A percentile compares a stretch with the other conserved stretches of the same genome.
These are phyloP conservation scores for Thraustochytrium striatum DNA, from an alignment of 352 stramenopile species.

Conservation along the genomic window DNA sequence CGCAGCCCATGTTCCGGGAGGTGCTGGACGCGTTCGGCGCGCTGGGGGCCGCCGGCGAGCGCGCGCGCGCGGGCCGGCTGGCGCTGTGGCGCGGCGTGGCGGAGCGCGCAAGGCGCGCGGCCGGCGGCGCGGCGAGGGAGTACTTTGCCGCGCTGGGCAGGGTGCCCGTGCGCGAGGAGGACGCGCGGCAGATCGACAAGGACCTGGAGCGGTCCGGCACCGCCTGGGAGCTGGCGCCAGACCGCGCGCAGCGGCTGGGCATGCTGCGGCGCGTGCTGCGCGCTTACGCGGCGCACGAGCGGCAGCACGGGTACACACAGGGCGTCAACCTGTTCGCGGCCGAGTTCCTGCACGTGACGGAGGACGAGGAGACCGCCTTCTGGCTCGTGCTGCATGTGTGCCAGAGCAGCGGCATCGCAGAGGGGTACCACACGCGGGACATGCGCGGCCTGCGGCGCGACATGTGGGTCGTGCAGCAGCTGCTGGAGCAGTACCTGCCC, in stretches of 20 bases:
- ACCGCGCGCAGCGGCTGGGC: background rate
- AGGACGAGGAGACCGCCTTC: constrained; percentile 6
- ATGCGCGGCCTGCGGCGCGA: constrained; percentile 26
- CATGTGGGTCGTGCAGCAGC: constrained; percentile 38
- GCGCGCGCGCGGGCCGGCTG: background rate
- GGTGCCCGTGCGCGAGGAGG: constrained; percentile 2
- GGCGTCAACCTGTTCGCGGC: constrained; percentile 41
- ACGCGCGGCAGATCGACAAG: constrained; percentile 17
- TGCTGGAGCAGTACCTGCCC: constrained; percentile 14
- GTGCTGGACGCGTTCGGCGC: constrained; percentile 23
- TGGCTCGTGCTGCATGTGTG: constrained; percentile 40
- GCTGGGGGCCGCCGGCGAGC: background rate
- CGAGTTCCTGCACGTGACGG: constrained; percentile 39
- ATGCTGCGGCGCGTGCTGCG: background rate
- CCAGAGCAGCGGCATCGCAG: background rate
- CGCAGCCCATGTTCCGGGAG: constrained; percentile 32
- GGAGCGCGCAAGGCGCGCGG: background rate
- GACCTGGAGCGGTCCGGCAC: constrained; percentile 18
- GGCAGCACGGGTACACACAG: constrained; percentile 26
- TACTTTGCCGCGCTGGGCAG: constrained; percentile 16
- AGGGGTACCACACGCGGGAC: constrained; percentile 21
- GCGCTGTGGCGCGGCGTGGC: constrained; percentile 13
- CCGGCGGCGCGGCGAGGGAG: no score
- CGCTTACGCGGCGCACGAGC: constrained; percentile 21
- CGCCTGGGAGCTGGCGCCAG: constrained; percentile 8